A percentile compares a stretch with the other conserved stretches of the same genome.
Conservation (phyloP, 768 basidiomycete genomes). For the Leccinum arenicola region DNA sequence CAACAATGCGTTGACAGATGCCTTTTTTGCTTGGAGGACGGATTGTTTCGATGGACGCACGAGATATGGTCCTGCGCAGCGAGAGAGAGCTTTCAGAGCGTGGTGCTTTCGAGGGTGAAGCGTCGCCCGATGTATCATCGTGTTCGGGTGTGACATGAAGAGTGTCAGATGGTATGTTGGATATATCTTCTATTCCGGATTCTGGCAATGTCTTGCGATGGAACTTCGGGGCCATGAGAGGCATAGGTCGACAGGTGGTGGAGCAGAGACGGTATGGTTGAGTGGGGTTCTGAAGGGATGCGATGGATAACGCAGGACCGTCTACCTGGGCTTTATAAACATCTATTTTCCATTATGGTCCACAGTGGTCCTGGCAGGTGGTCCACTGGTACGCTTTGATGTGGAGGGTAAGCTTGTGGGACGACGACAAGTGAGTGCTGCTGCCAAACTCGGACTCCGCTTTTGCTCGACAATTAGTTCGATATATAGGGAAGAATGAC, state of each 20-base stretch:
- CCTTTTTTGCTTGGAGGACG: conserved; percentile 4
- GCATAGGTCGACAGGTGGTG: not conserved
- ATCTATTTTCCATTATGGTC: conserved; percentile 6
- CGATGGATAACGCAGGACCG: no score
- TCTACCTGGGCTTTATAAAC: conserved; percentile 3
- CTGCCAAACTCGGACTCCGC: not conserved
- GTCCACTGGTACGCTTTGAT: not conserved
- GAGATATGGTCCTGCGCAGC: conserved; percentile 19
- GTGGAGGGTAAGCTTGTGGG: not conserved
- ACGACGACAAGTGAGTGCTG: not conserved
- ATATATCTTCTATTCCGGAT: conserved; percentile 2
- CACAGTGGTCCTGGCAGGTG: not conserved
- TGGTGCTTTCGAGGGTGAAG: not conserved
- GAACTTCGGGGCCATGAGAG: not conserved
- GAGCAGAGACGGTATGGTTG: not conserved
- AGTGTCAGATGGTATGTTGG: not conserved
- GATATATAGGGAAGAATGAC: not conserved
- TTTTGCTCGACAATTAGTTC: not conserved
- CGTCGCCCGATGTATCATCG: not conserved
- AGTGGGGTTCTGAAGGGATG: not conserved
- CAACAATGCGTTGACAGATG: conserved; percentile 13
- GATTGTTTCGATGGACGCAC: conserved; percentile 17
- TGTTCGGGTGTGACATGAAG: not conserved
- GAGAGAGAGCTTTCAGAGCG: conserved; percentile 2
- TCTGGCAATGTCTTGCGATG: not conserved